These are phyloP conservation scores for Epichloe uncinata DNA, from an alignment of 2,329 filamentous ascomycete species.

Conservation along the genomic window DNA sequence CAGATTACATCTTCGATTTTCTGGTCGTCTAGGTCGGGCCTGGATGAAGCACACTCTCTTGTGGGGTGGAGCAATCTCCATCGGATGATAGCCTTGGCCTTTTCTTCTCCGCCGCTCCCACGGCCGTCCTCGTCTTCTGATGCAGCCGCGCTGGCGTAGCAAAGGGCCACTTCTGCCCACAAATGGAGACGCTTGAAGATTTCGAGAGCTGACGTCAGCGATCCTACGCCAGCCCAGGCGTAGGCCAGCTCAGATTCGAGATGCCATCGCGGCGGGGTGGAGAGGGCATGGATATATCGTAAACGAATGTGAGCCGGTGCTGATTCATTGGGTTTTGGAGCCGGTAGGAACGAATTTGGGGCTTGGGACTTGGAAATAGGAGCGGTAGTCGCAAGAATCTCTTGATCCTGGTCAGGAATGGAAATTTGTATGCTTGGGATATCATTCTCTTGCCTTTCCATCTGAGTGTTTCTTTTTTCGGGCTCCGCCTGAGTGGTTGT, in stretches of 20 bases:
- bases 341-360: constrained; percentile 69
- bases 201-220: constrained; percentile 77
- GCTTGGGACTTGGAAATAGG: constrained; percentile 19
- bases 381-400: not conserved
- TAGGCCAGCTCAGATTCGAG: constrained; percentile 86
- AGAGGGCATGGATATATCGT: constrained; percentile 70
- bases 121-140: constrained; percentile 45
- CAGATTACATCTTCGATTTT: constrained; percentile 38
- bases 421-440: constrained; percentile 35
- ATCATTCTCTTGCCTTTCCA: constrained; percentile 15
- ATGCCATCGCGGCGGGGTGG: constrained; percentile 81
- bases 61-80: constrained; percentile 65
- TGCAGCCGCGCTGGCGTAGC: constrained; percentile 51
- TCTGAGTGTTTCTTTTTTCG: constrained; percentile 15
- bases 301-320: constrained; percentile 66
- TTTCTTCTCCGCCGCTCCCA: constrained; percentile 55
- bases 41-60: constrained; percentile 14
- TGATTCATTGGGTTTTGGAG: constrained; percentile 60
- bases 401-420: constrained; percentile 18
- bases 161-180: constrained; percentile 91
- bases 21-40: constrained; percentile 34
- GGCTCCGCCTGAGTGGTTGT: constrained; percentile 34
- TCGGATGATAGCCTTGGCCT: constrained; percentile 63
- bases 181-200: constrained; percentile 90
- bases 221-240: constrained; percentile 83